Evolutionary conservation across 2,329 filamentous ascomycete species (phyloP), one percentile per base, ranked within the genome.

Genomic region (Colletotrichum zoysiae): DNA sequence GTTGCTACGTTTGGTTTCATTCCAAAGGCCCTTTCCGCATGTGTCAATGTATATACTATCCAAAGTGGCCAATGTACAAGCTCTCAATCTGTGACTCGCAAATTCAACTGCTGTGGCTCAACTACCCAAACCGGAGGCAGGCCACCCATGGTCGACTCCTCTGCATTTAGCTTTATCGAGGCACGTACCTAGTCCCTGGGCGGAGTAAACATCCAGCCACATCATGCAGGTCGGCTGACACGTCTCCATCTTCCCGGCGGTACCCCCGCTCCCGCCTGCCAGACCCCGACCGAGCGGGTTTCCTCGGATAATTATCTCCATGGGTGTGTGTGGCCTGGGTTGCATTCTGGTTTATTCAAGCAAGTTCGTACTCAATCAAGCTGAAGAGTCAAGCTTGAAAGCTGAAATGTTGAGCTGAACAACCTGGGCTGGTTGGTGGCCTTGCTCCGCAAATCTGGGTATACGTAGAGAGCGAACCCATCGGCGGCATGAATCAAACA

Each of bases 211-310:
- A 20, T 65, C 35, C 30, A 66, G 63, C 63, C 63, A 65, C 63
- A 66, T 53, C 60, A 63, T 51, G 30, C 42, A 53, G 14, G 61
- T 55, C 42, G 40, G 40, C 51, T 26, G 30, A 48, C 46, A 50
- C 6, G 33, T 40, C 30, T 35, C 20, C 53, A 50, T 20, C 48
- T 33, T 40, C 40, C 57, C 23, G 16, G 42, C 23, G 23, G 23
- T 26, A 14, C 50, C 50, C 33, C 18, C 20, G 18, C 46, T 26
- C 33, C 48, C 35, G 48, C 12, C 23, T 16, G 46, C 40, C 56
- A 48, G 65, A 60, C 48, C 56, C 46, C 35, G 46, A 55, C 65
- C 56, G 48, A 67, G 57, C 57, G 48, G 18, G 33, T 67, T 67
- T 60, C 56, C 44, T 67, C 56, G 33, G 44, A 62, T 51, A 50